Evolutionary conservation across 257 asterid species (phyloP).

Genomic region (Penstemon eatonii): DNA sequence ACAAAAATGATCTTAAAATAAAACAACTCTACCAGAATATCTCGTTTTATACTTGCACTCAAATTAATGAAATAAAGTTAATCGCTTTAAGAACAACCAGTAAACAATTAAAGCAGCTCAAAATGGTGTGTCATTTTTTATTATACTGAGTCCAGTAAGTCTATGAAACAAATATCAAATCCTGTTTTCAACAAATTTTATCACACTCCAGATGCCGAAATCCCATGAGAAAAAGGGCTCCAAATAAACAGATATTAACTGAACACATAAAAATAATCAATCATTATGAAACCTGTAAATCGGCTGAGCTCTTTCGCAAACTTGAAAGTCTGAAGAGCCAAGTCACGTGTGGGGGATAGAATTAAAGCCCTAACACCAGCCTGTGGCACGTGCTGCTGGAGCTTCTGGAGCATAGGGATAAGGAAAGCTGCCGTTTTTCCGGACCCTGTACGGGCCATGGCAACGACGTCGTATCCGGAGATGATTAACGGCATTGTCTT

Average conservation of each 20-base stretch:
- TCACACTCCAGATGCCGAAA: background rate
- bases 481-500: constrained; percentile 85
- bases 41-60: background rate
- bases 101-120: background rate
- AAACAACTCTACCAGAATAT: background rate
- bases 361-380: constrained; percentile 88
- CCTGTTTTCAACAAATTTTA: background rate
- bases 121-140: too few species aligned
- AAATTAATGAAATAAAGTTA: too few species aligned
- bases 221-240: too few species aligned
- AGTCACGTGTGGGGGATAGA: constrained; percentile 88
- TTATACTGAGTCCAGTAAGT: background rate
- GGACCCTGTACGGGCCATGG: constrained; percentile 98
- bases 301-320: constrained; percentile 79
- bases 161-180: background rate
- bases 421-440: constrained; percentile 94
- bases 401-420: constrained; percentile 90
- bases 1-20: background rate
- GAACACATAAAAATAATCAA: background rate
- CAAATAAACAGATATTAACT: background rate
- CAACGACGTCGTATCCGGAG: constrained; percentile 79
- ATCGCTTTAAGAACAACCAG: background rate
- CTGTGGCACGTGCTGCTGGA: constrained; percentile 85
- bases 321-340: constrained; percentile 90
- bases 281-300: constrained; percentile 57